These are phyloP conservation scores for Gamsiella multidivaricata DNA, from an alignment of 192 early-diverging fungal species.

Conservation along the genomic window DNA sequence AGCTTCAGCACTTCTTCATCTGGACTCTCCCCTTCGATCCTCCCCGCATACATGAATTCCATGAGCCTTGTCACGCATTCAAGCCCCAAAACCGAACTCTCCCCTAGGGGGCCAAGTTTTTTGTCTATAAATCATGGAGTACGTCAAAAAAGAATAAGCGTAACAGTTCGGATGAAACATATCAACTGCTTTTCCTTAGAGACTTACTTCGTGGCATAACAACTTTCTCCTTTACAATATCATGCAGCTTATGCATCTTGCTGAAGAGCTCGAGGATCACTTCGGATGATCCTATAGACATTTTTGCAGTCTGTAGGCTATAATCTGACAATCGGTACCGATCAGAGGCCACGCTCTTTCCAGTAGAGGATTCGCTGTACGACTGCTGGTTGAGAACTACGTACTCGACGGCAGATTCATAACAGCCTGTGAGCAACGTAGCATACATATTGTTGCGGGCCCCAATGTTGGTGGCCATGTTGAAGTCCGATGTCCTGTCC, in stretches of 20 bases:
- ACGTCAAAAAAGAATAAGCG: not conserved
- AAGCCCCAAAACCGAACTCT: constrained; percentile 47
- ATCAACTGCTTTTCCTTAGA: not conserved
- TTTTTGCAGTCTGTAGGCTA: not conserved
- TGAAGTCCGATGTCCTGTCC: constrained; percentile 72
- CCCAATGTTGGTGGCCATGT: constrained; percentile 61
- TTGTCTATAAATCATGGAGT: constrained; percentile 9
- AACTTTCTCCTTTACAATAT: constrained; percentile 58
- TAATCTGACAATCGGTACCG: not conserved
- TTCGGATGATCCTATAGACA: constrained; percentile 42
- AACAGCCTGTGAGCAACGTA: constrained; percentile 62
- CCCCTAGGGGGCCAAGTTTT: constrained; percentile 26
- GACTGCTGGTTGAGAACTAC: constrained; percentile 19
- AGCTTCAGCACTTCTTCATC: constrained; percentile 27
- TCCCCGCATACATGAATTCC: constrained; percentile 52
- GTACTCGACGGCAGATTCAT: constrained; percentile 66
- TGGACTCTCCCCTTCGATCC: not conserved
- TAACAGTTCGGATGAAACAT: not conserved
- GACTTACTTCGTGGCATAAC: constrained; percentile 55
- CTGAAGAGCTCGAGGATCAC: constrained; percentile 58
- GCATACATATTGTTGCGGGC: constrained; percentile 66
- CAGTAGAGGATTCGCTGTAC: constrained; percentile 2
- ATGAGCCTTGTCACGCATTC: constrained; percentile 49
- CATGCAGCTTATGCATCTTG: constrained; percentile 55
- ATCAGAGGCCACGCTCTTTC: constrained; percentile 18